Base-by-base conservation (phyloP, 2,329 filamentous ascomycete species). In the Moelleriella libera region DNA sequence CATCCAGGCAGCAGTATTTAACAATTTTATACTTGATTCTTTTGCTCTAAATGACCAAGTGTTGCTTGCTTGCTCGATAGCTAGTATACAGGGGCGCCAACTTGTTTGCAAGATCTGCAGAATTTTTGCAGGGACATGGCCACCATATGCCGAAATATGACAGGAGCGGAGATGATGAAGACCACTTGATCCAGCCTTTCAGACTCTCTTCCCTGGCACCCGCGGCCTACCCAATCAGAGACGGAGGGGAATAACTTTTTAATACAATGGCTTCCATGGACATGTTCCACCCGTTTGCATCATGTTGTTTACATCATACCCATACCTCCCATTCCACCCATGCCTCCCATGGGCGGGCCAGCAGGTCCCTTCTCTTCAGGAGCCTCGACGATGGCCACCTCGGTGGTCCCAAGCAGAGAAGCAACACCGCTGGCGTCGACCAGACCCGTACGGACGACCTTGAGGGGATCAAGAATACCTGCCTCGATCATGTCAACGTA, bases 401-500 rank as follows among this genome's bases (percentile, higher is more conserved):
- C 92, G 51, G 92, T 98, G 55, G 92, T 98, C 64, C 92, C 92
- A 52, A 98, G 85, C 51, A 98, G 81, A 47, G 90, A 97, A 47
- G 92, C 92, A 59, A 98, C 92, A 70, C 92, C 92, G 63, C 84
- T 90, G 58, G 92, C 92, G 60, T 98, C 92, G 61, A 89, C 79
- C 50, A 98, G 83, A 62, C 88, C 90, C 53, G 92, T 98, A 61
- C 92, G 88, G 63, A 98, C 92, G 58, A 98, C 92, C 85, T 98
- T 98, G 78, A 98, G 85, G 55, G 92, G 92, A 67, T 98, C 92
- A 51, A 98, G 85, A 68, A 98, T 98, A 84, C 92, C 92, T 57
- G 88, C 80, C 53, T 78, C 68, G 63, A 98, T 96, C 92, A 98
- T 97, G 75, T 98, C 90, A 57, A 96, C 88, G 71, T 95, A 98